Base-by-base conservation (phyloP, 441 rosid genomes). In the Melastoma candidum region DNA sequence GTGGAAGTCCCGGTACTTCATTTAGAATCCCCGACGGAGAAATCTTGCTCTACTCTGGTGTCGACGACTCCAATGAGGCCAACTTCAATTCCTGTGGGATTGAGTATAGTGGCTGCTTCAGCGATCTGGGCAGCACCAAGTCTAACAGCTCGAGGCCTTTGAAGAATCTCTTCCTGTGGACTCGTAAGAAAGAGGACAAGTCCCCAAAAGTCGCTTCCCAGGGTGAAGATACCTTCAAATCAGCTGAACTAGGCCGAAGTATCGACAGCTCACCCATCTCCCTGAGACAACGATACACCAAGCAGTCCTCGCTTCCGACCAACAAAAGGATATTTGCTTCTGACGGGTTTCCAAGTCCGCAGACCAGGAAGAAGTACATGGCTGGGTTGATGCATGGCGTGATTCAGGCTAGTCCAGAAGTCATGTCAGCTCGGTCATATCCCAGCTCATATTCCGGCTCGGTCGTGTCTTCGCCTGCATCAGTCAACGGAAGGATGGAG, bases 1-100 rank as follows among this genome's bases (percentile, higher is more conserved):
- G 81, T 51, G 68, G 60, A 12, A 89, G 95, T 72, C 99, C 96
- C 0, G 97, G 97, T 45, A 83, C 96, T 43, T 79, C 88, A 41
- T 89, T 89, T 51, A 67, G 81, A 55, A 74, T 93, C 51, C 80
- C 97, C 3, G 99, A 93, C 58, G 82, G 95, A 4, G 99, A 89
- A 73, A 89, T 93, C 24, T 83, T 86, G 58, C 68, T 89, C 53
- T 83, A 77, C 44, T 66, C 90, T 0, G 88, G 83, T 0, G 63
- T 75, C 11, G 83, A 71, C 53, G 72, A 59, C 63, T 44, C 61
- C 2, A 48, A 60, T 0, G 79, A 74, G 25, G 47, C 57, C 7
- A 73, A 63, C 54, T 70, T 67, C 48, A 78, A 82, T 43, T 63
- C 68, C 29, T 72, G 63, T 29, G 79, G 84, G 39, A 60, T 66